Conservation (phyloP, 2,329 filamentous ascomycete species). For the Alternaria brassicicola region DNA sequence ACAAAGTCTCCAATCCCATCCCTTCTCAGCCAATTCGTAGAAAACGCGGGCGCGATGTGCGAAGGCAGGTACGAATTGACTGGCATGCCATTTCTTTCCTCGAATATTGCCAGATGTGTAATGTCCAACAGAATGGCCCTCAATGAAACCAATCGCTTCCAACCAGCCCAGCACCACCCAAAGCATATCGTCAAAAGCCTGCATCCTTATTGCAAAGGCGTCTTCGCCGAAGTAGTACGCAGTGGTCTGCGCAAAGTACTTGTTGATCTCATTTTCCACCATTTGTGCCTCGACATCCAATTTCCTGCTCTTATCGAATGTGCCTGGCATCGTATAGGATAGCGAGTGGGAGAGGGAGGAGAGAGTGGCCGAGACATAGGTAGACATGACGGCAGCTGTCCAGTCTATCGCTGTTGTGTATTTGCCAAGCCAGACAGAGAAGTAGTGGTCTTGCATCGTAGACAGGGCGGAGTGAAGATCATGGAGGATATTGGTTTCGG, state of each 20-base stretch:
- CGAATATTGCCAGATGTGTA: constrained; percentile 50
- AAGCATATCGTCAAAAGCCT: constrained; percentile 92
- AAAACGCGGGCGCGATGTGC: constrained; percentile 84
- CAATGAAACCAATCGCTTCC: constrained; percentile 77
- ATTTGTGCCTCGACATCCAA: constrained; percentile 51
- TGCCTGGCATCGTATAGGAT: constrained; percentile 49
- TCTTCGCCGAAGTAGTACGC: constrained; percentile 89
- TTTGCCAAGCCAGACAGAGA: constrained; percentile 75
- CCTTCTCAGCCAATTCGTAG: constrained; percentile 77
- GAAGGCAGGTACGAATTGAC: constrained; percentile 75
- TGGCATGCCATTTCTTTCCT: constrained; percentile 70
- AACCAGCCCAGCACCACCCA: constrained; percentile 96
- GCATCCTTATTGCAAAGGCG: constrained; percentile 71
- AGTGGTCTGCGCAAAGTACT: constrained; percentile 77
- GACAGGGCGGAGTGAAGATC: constrained; percentile 64
- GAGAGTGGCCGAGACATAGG: constrained; percentile 75
- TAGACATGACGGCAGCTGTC: constrained; percentile 86
- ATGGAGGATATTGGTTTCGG: constrained; percentile 31
- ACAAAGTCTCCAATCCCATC: constrained; percentile 84
- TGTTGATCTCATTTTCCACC: constrained; percentile 80
- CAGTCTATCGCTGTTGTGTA: constrained; percentile 92
- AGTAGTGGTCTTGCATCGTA: constrained; percentile 79
- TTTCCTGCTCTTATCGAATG: constrained; percentile 35
- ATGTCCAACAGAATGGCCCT: constrained; percentile 69
- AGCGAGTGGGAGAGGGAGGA: constrained; percentile 71